These are phyloP conservation scores for Phialophora macrospora DNA, from an alignment of 2,329 filamentous ascomycete genomes.

Conservation along the genomic window DNA sequence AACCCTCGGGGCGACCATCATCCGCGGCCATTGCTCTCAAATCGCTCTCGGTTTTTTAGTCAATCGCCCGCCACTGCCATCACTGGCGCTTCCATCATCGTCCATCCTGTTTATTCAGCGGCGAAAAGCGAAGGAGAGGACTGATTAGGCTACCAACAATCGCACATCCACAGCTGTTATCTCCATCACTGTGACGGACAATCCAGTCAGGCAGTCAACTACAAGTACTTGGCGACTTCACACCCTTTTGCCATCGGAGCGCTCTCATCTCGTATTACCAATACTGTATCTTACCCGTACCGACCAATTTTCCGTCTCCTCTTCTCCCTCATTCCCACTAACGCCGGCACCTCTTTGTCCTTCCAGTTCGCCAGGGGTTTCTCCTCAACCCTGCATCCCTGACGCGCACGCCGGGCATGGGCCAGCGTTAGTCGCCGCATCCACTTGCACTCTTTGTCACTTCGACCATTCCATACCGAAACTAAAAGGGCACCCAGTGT, in stretches of 20 bases:
- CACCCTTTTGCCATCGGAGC: slow-evolving; percentile 7
- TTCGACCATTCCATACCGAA: slow-evolving; percentile 17
- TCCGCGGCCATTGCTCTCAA: slow-evolving; percentile 10
- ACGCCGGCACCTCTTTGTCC: slow-evolving; percentile 4
- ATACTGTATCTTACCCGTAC: slow-evolving; percentile 20
- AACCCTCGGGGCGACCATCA: slow-evolving; percentile 4
- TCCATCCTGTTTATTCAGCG: slow-evolving; percentile 22
- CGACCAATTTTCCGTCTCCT: slow-evolving; percentile 1
- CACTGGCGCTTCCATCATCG: slow-evolving; percentile 20
- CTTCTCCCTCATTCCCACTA: neutral
- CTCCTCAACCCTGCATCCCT: slow-evolving; percentile 15
- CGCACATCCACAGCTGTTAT: slow-evolving; percentile 11
- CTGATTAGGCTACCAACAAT: slow-evolving; percentile 8
- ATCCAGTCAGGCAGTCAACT: neutral
- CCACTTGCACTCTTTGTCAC: slow-evolving; percentile 26
- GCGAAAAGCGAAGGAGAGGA: slow-evolving; percentile 3
- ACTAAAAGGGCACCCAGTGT: slow-evolving; percentile 24
- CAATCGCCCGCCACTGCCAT: slow-evolving; percentile 20
- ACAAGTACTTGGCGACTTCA: slow-evolving; percentile 11
- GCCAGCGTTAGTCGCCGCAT: slow-evolving; percentile 22
- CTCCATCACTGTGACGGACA: slow-evolving; percentile 4
- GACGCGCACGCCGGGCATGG: slow-evolving; percentile 19
- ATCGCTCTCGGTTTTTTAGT: neutral
- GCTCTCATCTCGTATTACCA: slow-evolving; percentile 2
- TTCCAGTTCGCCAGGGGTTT: slow-evolving; percentile 9